A percentile compares a stretch with the other conserved stretches of the same genome.
Conservation (phyloP, 441 rosid genomes). For the Dalechampia spathulata region DNA sequence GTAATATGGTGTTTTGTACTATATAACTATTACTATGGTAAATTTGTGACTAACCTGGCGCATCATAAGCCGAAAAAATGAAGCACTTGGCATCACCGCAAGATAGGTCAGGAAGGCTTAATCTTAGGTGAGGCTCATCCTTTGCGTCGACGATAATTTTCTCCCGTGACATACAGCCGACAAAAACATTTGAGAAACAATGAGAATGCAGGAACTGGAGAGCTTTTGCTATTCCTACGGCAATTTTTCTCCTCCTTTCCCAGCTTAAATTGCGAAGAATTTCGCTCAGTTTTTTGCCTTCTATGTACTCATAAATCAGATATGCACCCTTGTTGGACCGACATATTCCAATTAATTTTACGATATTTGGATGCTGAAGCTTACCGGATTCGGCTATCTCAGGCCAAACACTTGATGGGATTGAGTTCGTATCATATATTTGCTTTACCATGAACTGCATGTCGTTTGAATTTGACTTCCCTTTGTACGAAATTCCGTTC, state of each 20-base stretch:
- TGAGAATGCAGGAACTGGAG: slow-evolving; percentile 46
- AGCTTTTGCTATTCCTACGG: slow-evolving; percentile 53
- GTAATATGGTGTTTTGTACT: no score
- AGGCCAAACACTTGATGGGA: slow-evolving; percentile 26
- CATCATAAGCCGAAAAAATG: slow-evolving; percentile 35
- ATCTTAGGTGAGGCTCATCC: slow-evolving; percentile 41
- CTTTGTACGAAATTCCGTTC: slow-evolving; percentile 23
- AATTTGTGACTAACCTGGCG: slow-evolving; percentile 47
- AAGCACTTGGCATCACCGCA: slow-evolving; percentile 24
- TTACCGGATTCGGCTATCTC: slow-evolving; percentile 28
- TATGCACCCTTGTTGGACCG: slow-evolving; percentile 43
- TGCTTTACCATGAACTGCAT: slow-evolving; percentile 42
- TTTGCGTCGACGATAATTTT: slow-evolving; percentile 43
- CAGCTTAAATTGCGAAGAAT: slow-evolving; percentile 42
- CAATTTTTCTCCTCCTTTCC: slow-evolving; percentile 51
- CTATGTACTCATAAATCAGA: slow-evolving; percentile 43
- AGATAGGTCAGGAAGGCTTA: slow-evolving; percentile 27
- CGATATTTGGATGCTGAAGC: slow-evolving; percentile 54
- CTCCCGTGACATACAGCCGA: slow-evolving; percentile 44
- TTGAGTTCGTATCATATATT: slow-evolving; percentile 24
- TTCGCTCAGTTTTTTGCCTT: slow-evolving; percentile 48
- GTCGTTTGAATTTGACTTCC: slow-evolving; percentile 26
- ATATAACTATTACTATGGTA: not conserved
- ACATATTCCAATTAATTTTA: slow-evolving; percentile 43
- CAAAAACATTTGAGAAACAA: slow-evolving; percentile 25